Conservation (phyloP, 306 rosid species). For the Gleditsia sinensis region DNA sequence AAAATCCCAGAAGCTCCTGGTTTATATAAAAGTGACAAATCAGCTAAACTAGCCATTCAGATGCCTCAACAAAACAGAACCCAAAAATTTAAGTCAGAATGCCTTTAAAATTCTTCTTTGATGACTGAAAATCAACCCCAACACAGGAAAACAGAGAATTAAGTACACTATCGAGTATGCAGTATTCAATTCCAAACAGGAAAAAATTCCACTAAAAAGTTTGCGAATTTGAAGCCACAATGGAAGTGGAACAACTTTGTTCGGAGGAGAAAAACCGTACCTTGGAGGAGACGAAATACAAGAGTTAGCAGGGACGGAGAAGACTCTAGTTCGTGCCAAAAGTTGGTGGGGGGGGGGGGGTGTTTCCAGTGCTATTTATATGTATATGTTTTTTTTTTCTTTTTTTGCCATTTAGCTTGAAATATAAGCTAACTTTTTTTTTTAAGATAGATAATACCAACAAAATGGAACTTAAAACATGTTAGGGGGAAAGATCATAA, state of each 20-base stretch:
- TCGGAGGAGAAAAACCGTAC: background rate
- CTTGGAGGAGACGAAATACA: background rate
- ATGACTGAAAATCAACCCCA: background rate
- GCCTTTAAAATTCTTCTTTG: background rate
- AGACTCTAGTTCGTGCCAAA: background rate
- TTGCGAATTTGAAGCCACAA: background rate
- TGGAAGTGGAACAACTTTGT: background rate
- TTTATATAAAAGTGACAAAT: constrained; percentile 8
- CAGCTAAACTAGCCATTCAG: constrained; percentile 24
- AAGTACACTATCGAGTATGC: background rate
- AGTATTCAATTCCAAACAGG: background rate
- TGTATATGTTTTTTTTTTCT: background rate
- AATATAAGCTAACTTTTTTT: background rate
- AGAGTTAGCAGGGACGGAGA: background rate
- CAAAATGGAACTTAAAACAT: too few species aligned
- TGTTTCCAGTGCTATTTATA: too few species aligned
- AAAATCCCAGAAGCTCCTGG: constrained; percentile 1
- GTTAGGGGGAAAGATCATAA: too few species aligned
- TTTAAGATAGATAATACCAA: too few species aligned
- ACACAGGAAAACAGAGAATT: background rate
- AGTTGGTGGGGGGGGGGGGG: too few species aligned
- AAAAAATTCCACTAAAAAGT: background rate
- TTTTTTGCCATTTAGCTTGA: background rate
- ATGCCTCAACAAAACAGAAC: background rate
- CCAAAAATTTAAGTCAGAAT: background rate